Evolutionary conservation across 768 basidiomycete species (phyloP).

Genomic region (Paxillus ammoniavirescens): DNA sequence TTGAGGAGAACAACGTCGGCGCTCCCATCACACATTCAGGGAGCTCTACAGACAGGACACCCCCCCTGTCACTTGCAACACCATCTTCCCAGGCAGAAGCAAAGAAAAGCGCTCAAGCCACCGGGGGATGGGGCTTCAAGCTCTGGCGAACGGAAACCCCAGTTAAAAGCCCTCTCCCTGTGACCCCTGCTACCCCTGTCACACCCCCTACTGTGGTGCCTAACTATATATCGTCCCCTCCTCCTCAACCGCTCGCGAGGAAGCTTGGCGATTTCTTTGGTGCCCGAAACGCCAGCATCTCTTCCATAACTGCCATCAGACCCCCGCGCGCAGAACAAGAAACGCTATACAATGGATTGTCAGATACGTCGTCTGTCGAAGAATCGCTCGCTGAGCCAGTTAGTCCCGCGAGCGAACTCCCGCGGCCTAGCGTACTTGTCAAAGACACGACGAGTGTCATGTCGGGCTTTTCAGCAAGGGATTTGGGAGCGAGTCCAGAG

Average conservation of each 20-base stretch:
- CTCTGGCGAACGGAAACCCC: conserved; percentile 54
- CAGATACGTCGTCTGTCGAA: conserved; percentile 37
- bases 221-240: conserved; percentile 18
- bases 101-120: conserved; percentile 27
- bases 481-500: conserved; percentile 29
- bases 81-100: conserved; percentile 30
- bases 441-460: conserved; percentile 29
- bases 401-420: conserved; percentile 31
- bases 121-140: conserved; percentile 66
- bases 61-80: conserved; percentile 7
- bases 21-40: conserved; percentile 14
- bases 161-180: conserved; percentile 25
- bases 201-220: conserved; percentile 18
- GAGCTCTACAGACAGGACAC: conserved; percentile 10
- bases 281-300: conserved; percentile 47
- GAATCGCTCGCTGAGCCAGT: conserved; percentile 34
- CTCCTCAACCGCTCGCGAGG: conserved; percentile 50
- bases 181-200: conserved; percentile 29
- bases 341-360: conserved; percentile 26
- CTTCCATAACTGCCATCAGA: conserved; percentile 39
- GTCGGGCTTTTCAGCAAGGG: conserved; percentile 25
- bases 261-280: conserved; percentile 75
- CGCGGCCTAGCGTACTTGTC: conserved; percentile 26
- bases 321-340: conserved; percentile 26
- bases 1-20: conserved; percentile 71